Base-by-base conservation (phyloP, 441 rosid species). In the Pelargonium fulgidum region DNA sequence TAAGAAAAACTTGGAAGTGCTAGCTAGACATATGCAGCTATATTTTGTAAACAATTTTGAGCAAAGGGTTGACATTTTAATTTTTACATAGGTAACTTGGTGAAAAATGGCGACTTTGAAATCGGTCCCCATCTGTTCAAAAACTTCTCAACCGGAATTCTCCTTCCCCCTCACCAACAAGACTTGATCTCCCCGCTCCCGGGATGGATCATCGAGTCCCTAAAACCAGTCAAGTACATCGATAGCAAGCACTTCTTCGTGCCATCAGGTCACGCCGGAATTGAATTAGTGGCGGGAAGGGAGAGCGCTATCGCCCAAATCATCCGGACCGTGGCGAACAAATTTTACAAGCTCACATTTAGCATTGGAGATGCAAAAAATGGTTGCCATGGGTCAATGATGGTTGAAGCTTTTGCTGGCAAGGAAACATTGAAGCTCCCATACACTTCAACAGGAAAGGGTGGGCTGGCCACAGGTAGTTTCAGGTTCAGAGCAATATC, bases 251-350 rank as follows among this genome's bases (percentile, higher is more conserved):
- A 85, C 72, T 85, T 83, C 72, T 66, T 66, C 0, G 89, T 87
- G 5, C 87, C 89, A 0, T 71, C 83, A 1, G 86, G 85, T 0
- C 81, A 62, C 1, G 77, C 82, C 0, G 89, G 86, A 0, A 48
- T 87, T 7, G 89, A 87, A 62, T 20, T 87, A 63, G 81, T 87
- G 0, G 85, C 86, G 0, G 89, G 91, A 10, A 82, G 86, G 70
- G 89, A 87, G 75, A 87, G 89, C 48, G 85, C 89, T 4, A 79
- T 87, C 7, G 85, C 89, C 14, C 91, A 85, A 68, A 66, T 83
- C 73, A 82, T 87, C 54, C 78, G 83, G 54, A 87, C 87, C 0
- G 45, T 74, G 4, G 65, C 84, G 0, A 54, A 76, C 13, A 77
- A 65, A 68, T 56, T 52, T 29, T 87, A 87, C 72, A 73, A 64